Conservation (phyloP, 2,329 filamentous ascomycete genomes). For the Colletotrichum sp. region DNA sequence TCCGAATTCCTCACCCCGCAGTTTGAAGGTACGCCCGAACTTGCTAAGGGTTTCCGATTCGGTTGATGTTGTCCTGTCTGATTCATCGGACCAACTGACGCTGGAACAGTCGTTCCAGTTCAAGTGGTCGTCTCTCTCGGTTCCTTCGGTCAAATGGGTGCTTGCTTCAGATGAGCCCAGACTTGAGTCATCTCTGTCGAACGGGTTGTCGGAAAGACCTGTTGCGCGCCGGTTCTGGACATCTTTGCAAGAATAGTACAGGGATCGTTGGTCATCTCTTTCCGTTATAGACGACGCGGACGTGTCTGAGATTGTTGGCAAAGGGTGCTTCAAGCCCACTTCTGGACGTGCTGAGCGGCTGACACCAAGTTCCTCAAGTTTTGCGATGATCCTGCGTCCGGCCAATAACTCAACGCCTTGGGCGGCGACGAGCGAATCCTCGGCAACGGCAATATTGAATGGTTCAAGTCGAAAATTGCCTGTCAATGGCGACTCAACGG, state of each 20-base stretch:
- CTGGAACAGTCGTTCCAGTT: background rate
- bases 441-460: background rate
- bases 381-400: background rate
- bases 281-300: background rate
- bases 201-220: background rate
- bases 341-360: accelerated
- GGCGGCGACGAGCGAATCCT: background rate
- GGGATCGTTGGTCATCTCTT: accelerated
- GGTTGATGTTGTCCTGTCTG: accelerated
- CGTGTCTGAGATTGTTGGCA: background rate
- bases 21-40: background rate
- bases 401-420: accelerated
- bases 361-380: accelerated
- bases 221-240: too few relatives aligned
- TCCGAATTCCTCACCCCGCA: background rate
- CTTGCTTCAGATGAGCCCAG: background rate
- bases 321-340: background rate
- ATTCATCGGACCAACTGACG: background rate
- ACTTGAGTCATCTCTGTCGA: background rate
- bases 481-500: background rate
- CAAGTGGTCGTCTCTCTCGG: accelerated
- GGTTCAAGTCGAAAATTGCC: background rate
- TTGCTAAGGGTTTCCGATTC: background rate
- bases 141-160: background rate
- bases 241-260: background rate